These are phyloP conservation scores for Fusarium brachygibbosum DNA, from an alignment of 2,329 filamentous ascomycete genomes.

Conservation along the genomic window DNA sequence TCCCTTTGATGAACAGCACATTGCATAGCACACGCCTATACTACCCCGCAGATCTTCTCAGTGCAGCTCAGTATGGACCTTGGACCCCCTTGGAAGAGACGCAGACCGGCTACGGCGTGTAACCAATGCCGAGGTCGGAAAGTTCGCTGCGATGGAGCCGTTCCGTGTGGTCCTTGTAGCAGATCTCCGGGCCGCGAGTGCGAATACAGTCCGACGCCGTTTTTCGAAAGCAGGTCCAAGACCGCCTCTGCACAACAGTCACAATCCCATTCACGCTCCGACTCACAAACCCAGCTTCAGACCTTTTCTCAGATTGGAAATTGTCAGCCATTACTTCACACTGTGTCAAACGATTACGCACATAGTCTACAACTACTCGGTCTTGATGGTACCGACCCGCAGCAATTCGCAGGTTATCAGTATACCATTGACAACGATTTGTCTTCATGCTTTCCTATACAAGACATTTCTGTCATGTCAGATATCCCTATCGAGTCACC, in stretches of 20 bases:
- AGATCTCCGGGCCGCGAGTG: conserved; percentile 1
- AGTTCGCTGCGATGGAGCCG: conserved; percentile 1
- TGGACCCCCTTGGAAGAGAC: conserved; percentile 4
- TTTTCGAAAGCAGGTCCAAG: conserved; percentile 1
- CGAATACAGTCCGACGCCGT: neutral
- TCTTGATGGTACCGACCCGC: neutral
- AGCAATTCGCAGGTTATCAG: neutral
- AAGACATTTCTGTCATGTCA: neutral
- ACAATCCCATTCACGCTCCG: neutral
- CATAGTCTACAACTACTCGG: neutral
- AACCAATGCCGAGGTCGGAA: conserved; percentile 5
- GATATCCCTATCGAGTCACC: neutral
- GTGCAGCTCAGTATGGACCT: neutral
- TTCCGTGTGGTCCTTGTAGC: conserved; percentile 2
- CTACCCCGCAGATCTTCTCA: neutral
- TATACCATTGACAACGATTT: neutral
- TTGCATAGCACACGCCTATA: neutral
- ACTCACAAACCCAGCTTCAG: neutral
- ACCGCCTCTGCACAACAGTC: neutral
- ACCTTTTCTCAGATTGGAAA: neutral
- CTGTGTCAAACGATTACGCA: neutral
- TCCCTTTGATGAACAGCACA: neutral
- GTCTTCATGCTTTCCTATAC: neutral
- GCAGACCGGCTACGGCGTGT: conserved; percentile 5
- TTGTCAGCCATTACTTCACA: neutral